Base-by-base conservation (phyloP, 1,139 yeast species). In the Taphrina sp. region DNA sequence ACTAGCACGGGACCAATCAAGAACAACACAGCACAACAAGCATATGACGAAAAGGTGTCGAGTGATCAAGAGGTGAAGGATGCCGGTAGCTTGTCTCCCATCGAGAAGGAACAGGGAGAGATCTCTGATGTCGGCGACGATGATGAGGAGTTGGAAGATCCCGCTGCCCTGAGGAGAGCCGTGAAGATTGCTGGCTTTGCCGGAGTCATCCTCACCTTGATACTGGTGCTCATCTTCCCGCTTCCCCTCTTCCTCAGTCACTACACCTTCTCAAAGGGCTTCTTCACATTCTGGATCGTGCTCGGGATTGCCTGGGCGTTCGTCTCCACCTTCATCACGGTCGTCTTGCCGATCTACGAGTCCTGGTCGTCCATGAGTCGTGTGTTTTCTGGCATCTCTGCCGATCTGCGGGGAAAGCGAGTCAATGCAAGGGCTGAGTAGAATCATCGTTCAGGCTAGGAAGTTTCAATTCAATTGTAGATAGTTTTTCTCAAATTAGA, bases 301-400 rank as follows among this genome's bases (percentile, higher is more conserved):
- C 71, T 73, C 5, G 68, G 70, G 56, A 67, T 73, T 60, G 61
- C 72, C 0, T 74, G 76, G 76, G 67, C 69, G 7, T 64, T 72
- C 42, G 61, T 64, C 28, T 70, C 76, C 3, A 64, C 70, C 19
- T 55, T 61, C 22, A 64, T 66, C 38, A 72, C 73, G 19, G 67
- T 69, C 4, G 53, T 71, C 8, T 67, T 66, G 49, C 76, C 76
- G 29, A 61, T 73, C 33, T 68, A 64, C 61, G 74, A 72, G 60
- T 70, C 72, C 37, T 58, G 65, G 41, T 56, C 56, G 16, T 61
- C 67, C 1, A 62, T 70, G 34, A n/a, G 16, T 3, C 20, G 8
- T 14, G 52, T 46, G 2, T 23, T 23, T 14, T 34, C n/a, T 4
- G 52, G 52, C 1, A 46, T 46, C 34, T 10, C 20, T 8, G 52